phyloP scores from a whole-genome alignment of 2,329 filamentous ascomycete species.

The Xylariaceae sp. region DNA sequence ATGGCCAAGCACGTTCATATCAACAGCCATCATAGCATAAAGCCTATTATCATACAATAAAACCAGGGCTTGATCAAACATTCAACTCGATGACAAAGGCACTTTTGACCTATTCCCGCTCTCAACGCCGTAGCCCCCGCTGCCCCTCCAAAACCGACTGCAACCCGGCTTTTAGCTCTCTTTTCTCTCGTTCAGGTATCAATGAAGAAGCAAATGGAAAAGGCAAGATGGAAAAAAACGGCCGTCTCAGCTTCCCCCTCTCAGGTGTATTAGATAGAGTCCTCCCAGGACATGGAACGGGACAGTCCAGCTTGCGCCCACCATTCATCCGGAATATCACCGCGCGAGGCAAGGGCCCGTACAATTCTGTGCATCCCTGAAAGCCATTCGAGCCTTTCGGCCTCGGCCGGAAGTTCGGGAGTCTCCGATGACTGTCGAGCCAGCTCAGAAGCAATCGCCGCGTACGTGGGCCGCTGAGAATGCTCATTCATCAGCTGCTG shows the following conservation, averaged over 20 bases:
- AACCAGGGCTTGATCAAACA: no score
- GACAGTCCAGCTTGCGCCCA: constrained; percentile 68
- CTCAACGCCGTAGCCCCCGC: no score
- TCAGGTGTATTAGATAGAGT: constrained; percentile 22
- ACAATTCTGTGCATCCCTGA: constrained; percentile 68
- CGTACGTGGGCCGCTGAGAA: constrained; percentile 26
- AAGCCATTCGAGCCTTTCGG: constrained; percentile 36
- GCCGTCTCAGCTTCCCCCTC: neutral
- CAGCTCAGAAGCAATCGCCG: constrained; percentile 34
- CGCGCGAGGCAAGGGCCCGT: constrained; percentile 60
- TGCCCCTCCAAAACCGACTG: no score
- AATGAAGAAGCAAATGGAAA: no score
- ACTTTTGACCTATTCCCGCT: no score
- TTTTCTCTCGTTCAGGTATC: no score
- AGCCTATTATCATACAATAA: no score
- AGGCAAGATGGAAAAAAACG: no score
- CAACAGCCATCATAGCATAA: no score
- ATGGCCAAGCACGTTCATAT: no score
- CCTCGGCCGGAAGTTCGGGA: constrained; percentile 7
- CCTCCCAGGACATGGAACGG: constrained; percentile 47
- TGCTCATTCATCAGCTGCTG: constrained; percentile 8
- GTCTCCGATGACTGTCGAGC: constrained; percentile 8
- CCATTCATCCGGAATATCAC: constrained; percentile 78
- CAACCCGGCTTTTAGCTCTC: no score
- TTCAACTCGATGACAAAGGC: no score